These are phyloP conservation scores for Wickerhamomyces strasburgensis DNA, from an alignment of 805 yeast species.

Conservation along the genomic window DNA sequence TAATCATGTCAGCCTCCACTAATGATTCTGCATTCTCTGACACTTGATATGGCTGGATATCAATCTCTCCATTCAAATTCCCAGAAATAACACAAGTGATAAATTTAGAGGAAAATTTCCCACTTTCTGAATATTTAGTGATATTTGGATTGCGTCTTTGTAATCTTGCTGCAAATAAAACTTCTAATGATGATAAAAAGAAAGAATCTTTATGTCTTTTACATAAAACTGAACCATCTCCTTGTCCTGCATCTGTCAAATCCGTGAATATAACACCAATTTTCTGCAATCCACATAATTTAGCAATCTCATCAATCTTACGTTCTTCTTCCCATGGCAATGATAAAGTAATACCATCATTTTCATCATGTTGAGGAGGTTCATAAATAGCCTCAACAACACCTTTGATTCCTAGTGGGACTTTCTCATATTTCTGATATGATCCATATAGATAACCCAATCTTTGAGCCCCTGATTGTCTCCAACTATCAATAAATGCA, in stretches of 20 bases:
- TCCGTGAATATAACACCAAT: constrained; percentile 91
- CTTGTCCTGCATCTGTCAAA: constrained; percentile 77
- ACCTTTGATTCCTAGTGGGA: constrained; percentile 91
- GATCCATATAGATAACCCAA: constrained; percentile 80
- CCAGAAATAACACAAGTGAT: constrained; percentile 93
- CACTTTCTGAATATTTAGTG: constrained; percentile 58
- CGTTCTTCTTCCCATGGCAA: constrained; percentile 47
- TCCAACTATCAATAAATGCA: constrained; percentile 87
- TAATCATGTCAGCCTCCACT: constrained; percentile 77
- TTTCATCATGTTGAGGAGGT: constrained; percentile 82
- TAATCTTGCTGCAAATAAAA: constrained; percentile 73
- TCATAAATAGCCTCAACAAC: constrained; percentile 92
- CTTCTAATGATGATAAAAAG: constrained; percentile 84
- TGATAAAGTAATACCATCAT: constrained; percentile 75
- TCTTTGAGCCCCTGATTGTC: constrained; percentile 82
- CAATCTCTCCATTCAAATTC: constrained; percentile 83
- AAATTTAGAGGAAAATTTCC: constrained; percentile 78
- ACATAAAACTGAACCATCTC: constrained; percentile 85
- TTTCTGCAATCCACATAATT: constrained; percentile 54
- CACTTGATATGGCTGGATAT: constrained; percentile 85
- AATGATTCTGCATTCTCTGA: constrained; percentile 83
- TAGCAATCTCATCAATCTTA: constrained; percentile 50
- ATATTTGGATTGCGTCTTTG: constrained; percentile 63
- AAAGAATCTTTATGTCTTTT: constrained; percentile 91
- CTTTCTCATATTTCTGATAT: constrained; percentile 71